phyloP scores from a whole-genome alignment of 2,329 filamentous ascomycete genomes.

The Calonectria pteridis region DNA sequence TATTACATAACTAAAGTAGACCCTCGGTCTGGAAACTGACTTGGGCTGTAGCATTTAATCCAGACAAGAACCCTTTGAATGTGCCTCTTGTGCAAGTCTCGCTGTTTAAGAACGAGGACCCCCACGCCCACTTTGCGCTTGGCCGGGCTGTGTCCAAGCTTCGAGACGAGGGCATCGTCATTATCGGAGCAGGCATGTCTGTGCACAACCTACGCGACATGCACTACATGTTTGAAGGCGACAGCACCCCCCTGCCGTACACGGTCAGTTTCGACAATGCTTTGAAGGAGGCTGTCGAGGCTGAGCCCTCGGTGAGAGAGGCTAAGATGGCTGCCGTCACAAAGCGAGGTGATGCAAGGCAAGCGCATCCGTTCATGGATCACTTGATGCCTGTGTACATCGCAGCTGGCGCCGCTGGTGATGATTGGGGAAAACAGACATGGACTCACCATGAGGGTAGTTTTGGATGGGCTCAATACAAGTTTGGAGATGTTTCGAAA shows the following conservation, averaged over 20 bases:
- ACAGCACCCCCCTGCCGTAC: constrained; percentile 65
- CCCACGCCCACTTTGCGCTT: constrained; percentile 74
- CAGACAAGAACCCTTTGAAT: constrained; percentile 70
- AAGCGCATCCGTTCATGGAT: constrained; percentile 64
- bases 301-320: constrained; percentile 52
- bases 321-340: constrained; percentile 54
- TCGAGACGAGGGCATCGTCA: constrained; percentile 74
- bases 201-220: constrained; percentile 76
- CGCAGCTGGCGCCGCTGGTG: constrained; percentile 59
- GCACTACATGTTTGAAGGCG: constrained; percentile 48
- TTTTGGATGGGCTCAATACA: constrained; percentile 62
- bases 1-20: background rate
- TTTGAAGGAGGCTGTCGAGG: constrained; percentile 73
- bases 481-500: constrained; percentile 55
- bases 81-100: constrained; percentile 81
- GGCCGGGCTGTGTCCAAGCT: constrained; percentile 75
- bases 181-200: constrained; percentile 81
- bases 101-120: constrained; percentile 74
- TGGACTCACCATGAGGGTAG: constrained; percentile 61
- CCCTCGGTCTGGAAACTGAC: background rate
- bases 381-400: constrained; percentile 64
- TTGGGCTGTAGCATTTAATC: constrained; percentile 65
- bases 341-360: constrained; percentile 58
- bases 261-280: constrained; percentile 75
- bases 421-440: constrained; percentile 56